Evolutionary conservation across 2,329 filamentous ascomycete species (phyloP), one percentile per base, ranked within the genome.

Genomic region (Dactylellina leptospora): DNA sequence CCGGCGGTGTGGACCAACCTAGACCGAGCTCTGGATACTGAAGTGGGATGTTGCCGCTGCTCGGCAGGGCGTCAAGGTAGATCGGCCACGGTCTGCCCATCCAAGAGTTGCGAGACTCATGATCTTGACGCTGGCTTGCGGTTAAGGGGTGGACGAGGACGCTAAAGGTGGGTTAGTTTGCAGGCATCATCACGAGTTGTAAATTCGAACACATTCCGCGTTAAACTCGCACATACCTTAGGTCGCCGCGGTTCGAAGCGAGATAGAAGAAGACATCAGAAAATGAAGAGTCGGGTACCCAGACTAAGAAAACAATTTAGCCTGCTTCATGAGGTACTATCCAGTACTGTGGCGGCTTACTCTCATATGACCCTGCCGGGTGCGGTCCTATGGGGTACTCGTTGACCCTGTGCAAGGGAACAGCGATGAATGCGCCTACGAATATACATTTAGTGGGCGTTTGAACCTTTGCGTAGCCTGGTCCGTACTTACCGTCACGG

Each of bases 231-330:
- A 11, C 59, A 47, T 28, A 63, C 59, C 59, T 63, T 36, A 63
- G 48, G 48, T 63, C 55, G 38, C 78, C 78, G 16, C 78, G 76
- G 51, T 79, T 79, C 11, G 77, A 55, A 13, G 78, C 76, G 33
- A 79, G 36, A 60, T 79, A 79, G 59, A 79, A 79, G 53, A 79
- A 79, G 6, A 79, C 78, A 36, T 79, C 78, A 0, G 78, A 79
- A 38, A 79, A 79, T 0, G 78, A 79, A 1, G 78, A 78, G 53
- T 79, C 78, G 0, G 78, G 78, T 5, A 79, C 78, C 78, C 78
- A 79, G 18, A 27, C 59, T 63, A 47, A 42, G 18, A 16, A 54
- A 45, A 4, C 11, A 28, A 4, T 16, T 28, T 16, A 54, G 40
- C 11, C 18, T 53, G 28, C 18, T 11, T 13, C 28, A 40, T 42